These are phyloP conservation scores for Fusarium buxicola DNA, from an alignment of 2,329 filamentous ascomycete species.

Conservation along the genomic window DNA sequence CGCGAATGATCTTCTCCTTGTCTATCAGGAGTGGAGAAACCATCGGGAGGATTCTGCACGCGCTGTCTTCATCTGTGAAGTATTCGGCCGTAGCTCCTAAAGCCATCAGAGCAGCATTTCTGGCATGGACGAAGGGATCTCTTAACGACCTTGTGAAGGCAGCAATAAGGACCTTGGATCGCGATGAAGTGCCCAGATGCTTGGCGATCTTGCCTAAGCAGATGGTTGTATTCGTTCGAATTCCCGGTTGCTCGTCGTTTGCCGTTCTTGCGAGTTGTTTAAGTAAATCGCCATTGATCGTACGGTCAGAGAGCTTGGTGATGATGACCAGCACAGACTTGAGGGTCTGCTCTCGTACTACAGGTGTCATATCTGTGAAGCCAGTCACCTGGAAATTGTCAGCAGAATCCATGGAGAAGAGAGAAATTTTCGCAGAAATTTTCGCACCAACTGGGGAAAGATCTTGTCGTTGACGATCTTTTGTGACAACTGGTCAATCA, in stretches of 20 bases:
- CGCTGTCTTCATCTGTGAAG: slow-evolving; percentile 91
- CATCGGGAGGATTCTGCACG: slow-evolving; percentile 82
- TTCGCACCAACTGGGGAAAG: slow-evolving; percentile 86
- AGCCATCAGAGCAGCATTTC: slow-evolving; percentile 89
- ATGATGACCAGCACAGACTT: slow-evolving; percentile 93
- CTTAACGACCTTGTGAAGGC: slow-evolving; percentile 90
- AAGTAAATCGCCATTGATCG: slow-evolving; percentile 92
- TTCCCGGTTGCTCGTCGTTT: slow-evolving; percentile 97
- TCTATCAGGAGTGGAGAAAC: slow-evolving; percentile 89
- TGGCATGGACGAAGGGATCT: slow-evolving; percentile 94
- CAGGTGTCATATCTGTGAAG: slow-evolving; percentile 89
- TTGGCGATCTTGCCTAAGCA: slow-evolving; percentile 96
- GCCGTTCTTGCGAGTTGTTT: slow-evolving; percentile 94
- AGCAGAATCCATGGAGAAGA: slow-evolving; percentile 28
- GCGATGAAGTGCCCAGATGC: slow-evolving; percentile 80
- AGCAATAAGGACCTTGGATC: slow-evolving; percentile 90
- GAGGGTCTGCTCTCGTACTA: slow-evolving; percentile 94
- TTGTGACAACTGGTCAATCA: slow-evolving; percentile 90
- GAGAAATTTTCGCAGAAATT: slow-evolving; percentile 14
- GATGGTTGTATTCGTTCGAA: slow-evolving; percentile 97
- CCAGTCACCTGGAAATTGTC: slow-evolving; percentile 76
- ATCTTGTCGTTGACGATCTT: slow-evolving; percentile 96
- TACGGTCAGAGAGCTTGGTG: slow-evolving; percentile 88
- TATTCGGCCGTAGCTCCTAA: slow-evolving; percentile 86
- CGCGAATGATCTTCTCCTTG: slow-evolving; percentile 94